Conservation (phyloP, 2,329 filamentous ascomycete species). For the Tetracladium maxilliforme region DNA sequence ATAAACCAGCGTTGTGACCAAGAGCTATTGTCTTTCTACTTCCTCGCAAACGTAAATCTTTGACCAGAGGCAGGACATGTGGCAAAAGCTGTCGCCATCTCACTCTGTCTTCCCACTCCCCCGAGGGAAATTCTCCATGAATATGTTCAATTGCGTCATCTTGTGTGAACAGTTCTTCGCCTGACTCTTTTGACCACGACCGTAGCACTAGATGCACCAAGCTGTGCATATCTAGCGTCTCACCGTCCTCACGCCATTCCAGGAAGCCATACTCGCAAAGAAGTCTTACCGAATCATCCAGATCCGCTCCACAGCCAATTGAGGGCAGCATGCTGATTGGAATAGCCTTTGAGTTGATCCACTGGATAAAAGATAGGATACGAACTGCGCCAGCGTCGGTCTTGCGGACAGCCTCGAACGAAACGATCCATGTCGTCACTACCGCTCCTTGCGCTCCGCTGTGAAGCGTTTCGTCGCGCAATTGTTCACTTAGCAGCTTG, state of each 20-base stretch:
- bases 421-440: conserved; percentile 22
- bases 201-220: conserved; percentile 3
- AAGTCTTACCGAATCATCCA: conserved; percentile 3
- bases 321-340: conserved; percentile 8
- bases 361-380: conserved; percentile 21
- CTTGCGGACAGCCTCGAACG: conserved; percentile 20
- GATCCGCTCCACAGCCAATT: conserved; percentile 2
- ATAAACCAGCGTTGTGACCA: too few relatives aligned
- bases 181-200: conserved; percentile 3
- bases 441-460: conserved; percentile 16
- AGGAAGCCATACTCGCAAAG: conserved; percentile 3
- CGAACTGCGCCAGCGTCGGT: conserved; percentile 14
- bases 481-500: conserved; percentile 16
- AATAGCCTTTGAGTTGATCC: conserved; percentile 22
- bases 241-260: conserved; percentile 3
- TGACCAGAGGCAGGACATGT: too few relatives aligned
- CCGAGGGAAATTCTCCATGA: too few relatives aligned
- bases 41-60: too few relatives aligned
- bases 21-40: too few relatives aligned
- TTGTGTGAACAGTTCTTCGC: too few relatives aligned
- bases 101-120: too few relatives aligned
- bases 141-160: too few relatives aligned
- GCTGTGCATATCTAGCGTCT: conserved; percentile 5
- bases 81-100: too few relatives aligned
- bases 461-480: conserved; percentile 13